Evolutionary conservation across 768 basidiomycete species (phyloP), one percentile per base, ranked within the genome.

Genomic region (Panaeolus papilionaceus): DNA sequence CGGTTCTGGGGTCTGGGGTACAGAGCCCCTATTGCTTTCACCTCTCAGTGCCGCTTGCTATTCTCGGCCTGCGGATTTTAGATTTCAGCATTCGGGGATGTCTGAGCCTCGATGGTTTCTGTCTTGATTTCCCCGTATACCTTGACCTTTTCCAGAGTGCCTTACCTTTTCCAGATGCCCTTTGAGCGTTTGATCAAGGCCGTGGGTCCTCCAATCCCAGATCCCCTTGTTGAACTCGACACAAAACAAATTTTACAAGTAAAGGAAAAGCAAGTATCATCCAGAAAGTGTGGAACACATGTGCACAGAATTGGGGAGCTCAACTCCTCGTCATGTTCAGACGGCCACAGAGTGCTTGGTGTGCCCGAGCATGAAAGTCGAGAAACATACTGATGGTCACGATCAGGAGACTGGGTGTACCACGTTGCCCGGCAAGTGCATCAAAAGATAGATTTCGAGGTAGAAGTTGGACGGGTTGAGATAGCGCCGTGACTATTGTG

Each of bases 401-500:
- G 20, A 49, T 49, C 47, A 49, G 20, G 47, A 26, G 20, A 49
- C 5, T 49, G 2, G 20, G 8, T 20, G 7, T n/a, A 7, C 23
- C 47, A 26, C 10, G 47, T 49, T 49, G 54, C 6, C 20, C 54
- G 33, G 12, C 54, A 14, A 33, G 3, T 28, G 6, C 28, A 58
- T 58, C 28, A 58, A 58, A 58, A 33, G 26, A 33, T 28, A 28
- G 28, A 16, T 58, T 58, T 26, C 33, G 33, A 33, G 4, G 26
- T 20, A 9, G 23, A 26, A 20, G n/a, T 23, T n/a, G 20, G 20
- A 49, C 7, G 47, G 11, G 47, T 10, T 58, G 28, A 9, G 28
- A 58, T 14, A 37, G 28, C 54, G 28, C 54, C 54, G 47, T 58
- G 26, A 58, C 33, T 37, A 58, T 58, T 37, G 54, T 58, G 12